Conservation (phyloP, 371 early-diverging fungal species). For the Entomophthora muscae region DNA sequence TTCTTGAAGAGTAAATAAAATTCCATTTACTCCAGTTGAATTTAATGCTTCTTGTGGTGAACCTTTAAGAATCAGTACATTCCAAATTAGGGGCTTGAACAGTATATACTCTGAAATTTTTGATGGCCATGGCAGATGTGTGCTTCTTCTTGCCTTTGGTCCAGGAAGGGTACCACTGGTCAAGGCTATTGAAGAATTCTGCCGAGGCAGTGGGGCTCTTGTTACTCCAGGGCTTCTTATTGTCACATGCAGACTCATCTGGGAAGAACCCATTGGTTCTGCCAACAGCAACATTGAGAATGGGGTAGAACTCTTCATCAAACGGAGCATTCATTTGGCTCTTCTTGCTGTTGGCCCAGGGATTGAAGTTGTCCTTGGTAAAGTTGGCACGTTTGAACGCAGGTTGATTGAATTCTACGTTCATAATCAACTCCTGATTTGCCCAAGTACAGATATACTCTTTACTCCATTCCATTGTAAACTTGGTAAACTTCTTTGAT, state of each 20-base stretch:
- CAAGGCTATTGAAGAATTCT: constrained; percentile 24
- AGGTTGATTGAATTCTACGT: constrained; percentile 28
- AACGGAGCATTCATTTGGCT: constrained; percentile 44
- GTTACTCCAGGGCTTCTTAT: constrained; percentile 19
- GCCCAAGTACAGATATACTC: constrained; percentile 35
- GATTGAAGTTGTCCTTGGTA: constrained; percentile 24
- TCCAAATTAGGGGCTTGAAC: too few species aligned
- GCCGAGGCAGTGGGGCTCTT: constrained; percentile 19
- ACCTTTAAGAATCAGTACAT: too few species aligned
- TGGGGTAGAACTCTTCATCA: constrained; percentile 38
- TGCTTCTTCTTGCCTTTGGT: constrained; percentile 20
- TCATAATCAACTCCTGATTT: constrained; percentile 26
- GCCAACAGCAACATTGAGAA: constrained; percentile 51
- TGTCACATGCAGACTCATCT: constrained; percentile 16
- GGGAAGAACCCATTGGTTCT: constrained; percentile 44
- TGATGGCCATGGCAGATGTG: constrained; percentile 35
- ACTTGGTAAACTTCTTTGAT: constrained; percentile 24
- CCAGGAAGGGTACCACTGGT: constrained; percentile 35
- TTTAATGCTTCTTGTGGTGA: too few species aligned
- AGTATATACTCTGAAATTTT: constrained; percentile 21
- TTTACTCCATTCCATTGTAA: constrained; percentile 37
- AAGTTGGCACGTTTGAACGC: constrained; percentile 25
- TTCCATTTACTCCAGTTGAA: too few species aligned
- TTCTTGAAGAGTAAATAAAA: too few species aligned
- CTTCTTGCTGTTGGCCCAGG: constrained; percentile 26